phyloP scores from a whole-genome alignment of 1,284 basidiomycete species.

The Inonotus hispidus region DNA sequence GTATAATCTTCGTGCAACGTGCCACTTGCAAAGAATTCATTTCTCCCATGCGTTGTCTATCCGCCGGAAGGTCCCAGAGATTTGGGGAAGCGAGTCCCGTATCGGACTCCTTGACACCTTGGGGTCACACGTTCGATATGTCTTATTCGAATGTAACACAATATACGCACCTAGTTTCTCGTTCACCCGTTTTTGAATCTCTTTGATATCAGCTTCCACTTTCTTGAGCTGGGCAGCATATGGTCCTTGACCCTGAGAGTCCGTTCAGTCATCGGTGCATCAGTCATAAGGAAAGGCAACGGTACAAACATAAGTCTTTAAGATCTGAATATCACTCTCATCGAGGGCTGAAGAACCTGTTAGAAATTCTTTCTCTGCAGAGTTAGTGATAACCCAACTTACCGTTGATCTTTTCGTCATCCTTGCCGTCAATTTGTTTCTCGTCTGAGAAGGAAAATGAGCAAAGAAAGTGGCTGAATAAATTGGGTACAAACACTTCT shows the following conservation, averaged over 20 bases:
- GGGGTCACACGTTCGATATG: not conserved
- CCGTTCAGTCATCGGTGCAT: conserved; percentile 23
- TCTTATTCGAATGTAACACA: not conserved
- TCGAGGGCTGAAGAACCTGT: conserved; percentile 67
- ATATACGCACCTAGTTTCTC: conserved; percentile 79
- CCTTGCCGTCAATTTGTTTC: conserved; percentile 77
- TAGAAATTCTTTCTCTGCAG: too few relatives aligned
- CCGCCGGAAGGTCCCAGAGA: conserved; percentile 90
- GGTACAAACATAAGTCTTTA: conserved; percentile 86
- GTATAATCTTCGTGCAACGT: conserved; percentile 98
- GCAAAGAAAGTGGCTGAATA: conserved; percentile 11
- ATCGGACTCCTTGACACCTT: conserved; percentile 96
- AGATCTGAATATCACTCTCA: conserved; percentile 97
- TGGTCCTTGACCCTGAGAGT: conserved; percentile 88
- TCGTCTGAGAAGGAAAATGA: conserved; percentile 47
- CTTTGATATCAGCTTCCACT: conserved; percentile 91
- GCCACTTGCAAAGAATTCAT: conserved; percentile 97
- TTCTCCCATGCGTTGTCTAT: conserved; percentile 84
- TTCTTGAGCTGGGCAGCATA: conserved; percentile 89
- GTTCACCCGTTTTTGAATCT: conserved; percentile 95
- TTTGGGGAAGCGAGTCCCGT: conserved; percentile 97
- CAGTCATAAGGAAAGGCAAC: conserved; percentile 3
- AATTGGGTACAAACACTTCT: conserved; percentile 70
- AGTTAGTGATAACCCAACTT: conserved; percentile 26
- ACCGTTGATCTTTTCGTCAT: conserved; percentile 92